Conservation (phyloP, 2,329 filamentous ascomycete genomes). For the Colletotrichum chlorophyti region DNA sequence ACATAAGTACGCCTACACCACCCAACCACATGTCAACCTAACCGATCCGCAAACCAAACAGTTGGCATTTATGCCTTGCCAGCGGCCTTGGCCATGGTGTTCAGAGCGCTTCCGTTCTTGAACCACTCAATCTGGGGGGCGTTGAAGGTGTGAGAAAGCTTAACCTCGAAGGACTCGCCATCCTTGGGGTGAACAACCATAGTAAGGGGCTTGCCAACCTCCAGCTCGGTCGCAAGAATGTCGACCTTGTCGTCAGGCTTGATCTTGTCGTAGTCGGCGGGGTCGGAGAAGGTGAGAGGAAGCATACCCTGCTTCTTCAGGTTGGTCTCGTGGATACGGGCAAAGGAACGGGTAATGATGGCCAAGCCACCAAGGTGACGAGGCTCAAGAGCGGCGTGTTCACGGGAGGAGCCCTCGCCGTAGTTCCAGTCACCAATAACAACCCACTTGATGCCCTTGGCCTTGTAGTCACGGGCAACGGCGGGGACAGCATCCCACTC, state of each 20-base stretch:
- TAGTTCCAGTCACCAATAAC: slow-evolving; percentile 99
- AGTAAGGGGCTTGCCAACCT: slow-evolving; percentile 90
- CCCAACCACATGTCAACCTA: slow-evolving; percentile 29
- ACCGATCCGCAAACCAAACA: slow-evolving; percentile 11
- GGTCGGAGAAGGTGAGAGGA: slow-evolving; percentile 92
- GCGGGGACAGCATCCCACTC: slow-evolving; percentile 89
- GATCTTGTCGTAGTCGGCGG: slow-evolving; percentile 98
- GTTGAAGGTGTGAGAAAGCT: slow-evolving; percentile 97
- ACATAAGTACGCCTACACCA: slow-evolving; percentile 40
- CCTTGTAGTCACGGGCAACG: slow-evolving; percentile 98
- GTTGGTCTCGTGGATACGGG: slow-evolving; percentile 99
- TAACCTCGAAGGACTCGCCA: slow-evolving; percentile 77
- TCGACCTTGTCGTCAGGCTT: slow-evolving; percentile 90
- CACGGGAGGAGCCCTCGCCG: slow-evolving; percentile 95
- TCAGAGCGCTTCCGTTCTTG: slow-evolving; percentile 95
- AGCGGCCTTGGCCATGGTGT: slow-evolving; percentile 89
- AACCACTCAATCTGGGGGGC: slow-evolving; percentile 98
- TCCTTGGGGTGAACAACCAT: slow-evolving; percentile 92
- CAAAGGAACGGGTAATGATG: slow-evolving; percentile 94
- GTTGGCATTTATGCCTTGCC: slow-evolving; percentile 38
- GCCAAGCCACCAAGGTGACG: slow-evolving; percentile 95
- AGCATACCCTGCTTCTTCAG: slow-evolving; percentile 99
- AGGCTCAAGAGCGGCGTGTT: slow-evolving; percentile 97
- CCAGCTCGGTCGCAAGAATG: slow-evolving; percentile 86
- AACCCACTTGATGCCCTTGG: slow-evolving; percentile 94